phyloP scores from a whole-genome alignment of 2,329 filamentous ascomycete genomes.

The Thyridium curvatum region DNA sequence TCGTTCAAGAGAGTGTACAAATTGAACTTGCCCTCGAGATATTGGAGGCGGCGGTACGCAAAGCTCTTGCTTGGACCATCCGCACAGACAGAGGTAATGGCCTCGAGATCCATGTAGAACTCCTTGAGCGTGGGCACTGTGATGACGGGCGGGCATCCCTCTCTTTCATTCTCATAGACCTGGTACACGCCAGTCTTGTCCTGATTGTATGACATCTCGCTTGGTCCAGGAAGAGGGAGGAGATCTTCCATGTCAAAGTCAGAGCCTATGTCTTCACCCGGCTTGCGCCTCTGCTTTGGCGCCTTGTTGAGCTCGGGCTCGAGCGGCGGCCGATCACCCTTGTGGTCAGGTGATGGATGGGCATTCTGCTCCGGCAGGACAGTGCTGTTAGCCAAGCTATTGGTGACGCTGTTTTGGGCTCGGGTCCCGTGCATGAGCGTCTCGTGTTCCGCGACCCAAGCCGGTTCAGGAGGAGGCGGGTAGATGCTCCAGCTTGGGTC shows the following conservation, averaged over 20 bases:
- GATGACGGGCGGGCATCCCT: conserved; percentile 63
- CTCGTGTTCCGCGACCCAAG: conserved; percentile 62
- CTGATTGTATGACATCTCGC: conserved; percentile 68
- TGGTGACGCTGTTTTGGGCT: conserved; percentile 26
- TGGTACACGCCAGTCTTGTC: conserved; percentile 88
- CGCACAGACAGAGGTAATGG: conserved; percentile 80
- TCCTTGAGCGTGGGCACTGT: conserved; percentile 88
- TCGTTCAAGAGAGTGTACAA: conserved; percentile 90
- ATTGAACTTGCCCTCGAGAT: conserved; percentile 95
- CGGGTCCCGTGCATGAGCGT: conserved; percentile 20
- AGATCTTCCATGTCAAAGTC: conserved; percentile 82
- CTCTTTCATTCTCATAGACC: conserved; percentile 68
- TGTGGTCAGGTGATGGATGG: conserved; percentile 21
- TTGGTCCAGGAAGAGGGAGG: conserved; percentile 63
- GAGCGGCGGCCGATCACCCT: conserved; percentile 6
- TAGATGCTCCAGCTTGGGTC: conserved; percentile 80
- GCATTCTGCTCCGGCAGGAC: conserved; percentile 26
- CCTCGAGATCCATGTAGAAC: conserved; percentile 91
- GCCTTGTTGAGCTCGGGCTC: conserved; percentile 34
- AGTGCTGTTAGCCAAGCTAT: conserved; percentile 42
- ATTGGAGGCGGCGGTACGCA: conserved; percentile 88
- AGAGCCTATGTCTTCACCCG: conserved; percentile 83
- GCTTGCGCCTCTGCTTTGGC: conserved; percentile 62
- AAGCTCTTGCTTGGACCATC: conserved; percentile 97
- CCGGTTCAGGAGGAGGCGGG: conserved; percentile 83